phyloP scores from a whole-genome alignment of 2,329 filamentous ascomycete genomes.

The Colletotrichum paranaense region DNA sequence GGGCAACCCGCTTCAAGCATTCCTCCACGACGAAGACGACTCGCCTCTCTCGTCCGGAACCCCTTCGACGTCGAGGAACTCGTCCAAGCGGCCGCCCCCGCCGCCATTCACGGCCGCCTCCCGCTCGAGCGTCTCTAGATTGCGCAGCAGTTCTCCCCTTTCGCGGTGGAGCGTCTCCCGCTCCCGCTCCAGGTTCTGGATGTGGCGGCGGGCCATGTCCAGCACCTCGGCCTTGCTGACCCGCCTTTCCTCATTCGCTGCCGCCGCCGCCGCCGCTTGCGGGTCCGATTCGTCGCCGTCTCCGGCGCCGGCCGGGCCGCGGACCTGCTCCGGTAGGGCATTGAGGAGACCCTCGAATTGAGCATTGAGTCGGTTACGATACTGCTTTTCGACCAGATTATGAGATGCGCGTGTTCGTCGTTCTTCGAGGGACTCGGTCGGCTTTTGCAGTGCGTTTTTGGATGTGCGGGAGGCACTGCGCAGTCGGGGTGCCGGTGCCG shows the following conservation, averaged over 20 bases:
- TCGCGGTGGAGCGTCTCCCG: slow-evolving; percentile 44
- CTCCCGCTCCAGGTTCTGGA: slow-evolving; percentile 45
- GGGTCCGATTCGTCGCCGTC: slow-evolving; percentile 27
- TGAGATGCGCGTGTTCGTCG: slow-evolving; percentile 45
- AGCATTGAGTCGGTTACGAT: slow-evolving; percentile 46
- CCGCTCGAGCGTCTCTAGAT: slow-evolving; percentile 24
- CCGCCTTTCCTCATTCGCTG: slow-evolving; percentile 40
- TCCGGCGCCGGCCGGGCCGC: slow-evolving; percentile 15
- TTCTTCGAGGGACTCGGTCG: slow-evolving; percentile 42
- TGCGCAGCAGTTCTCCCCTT: slow-evolving; percentile 40
- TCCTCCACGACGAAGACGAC: slow-evolving; percentile 6
- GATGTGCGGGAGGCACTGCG: slow-evolving; percentile 45
- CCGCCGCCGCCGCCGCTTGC: slow-evolving; percentile 35
- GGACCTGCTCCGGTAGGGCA: slow-evolving; percentile 41
- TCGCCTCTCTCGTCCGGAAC: slow-evolving; percentile 5
- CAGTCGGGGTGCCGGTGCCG: slow-evolving; percentile 35
- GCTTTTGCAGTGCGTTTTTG: slow-evolving; percentile 42
- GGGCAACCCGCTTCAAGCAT: slow-evolving; percentile 6
- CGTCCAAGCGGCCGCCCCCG: slow-evolving; percentile 3
- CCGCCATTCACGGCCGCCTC: slow-evolving; percentile 17
- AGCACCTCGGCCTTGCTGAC: slow-evolving; percentile 51
- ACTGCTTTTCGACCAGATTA: slow-evolving; percentile 48
- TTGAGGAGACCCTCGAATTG: slow-evolving; percentile 45
- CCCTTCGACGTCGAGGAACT: slow-evolving; percentile 21
- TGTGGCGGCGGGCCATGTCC: slow-evolving; percentile 48